Conservation (phyloP, 1,139 yeast species). For the Yamadazyma conglobata region DNA sequence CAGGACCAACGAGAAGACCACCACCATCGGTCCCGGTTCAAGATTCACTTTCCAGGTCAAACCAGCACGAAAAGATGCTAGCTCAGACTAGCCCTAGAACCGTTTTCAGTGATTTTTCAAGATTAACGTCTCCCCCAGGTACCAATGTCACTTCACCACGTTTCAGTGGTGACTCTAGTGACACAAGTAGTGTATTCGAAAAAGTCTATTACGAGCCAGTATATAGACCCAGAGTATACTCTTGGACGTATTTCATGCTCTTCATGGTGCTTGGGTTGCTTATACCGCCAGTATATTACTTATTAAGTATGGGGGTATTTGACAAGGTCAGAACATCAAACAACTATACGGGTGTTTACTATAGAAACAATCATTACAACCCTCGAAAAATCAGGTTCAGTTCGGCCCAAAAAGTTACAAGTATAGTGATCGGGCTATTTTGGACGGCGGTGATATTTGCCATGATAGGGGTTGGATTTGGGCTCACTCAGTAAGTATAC, state of each 20-base stretch:
- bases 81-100: conserved; percentile 6
- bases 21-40: conserved; percentile 15
- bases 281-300: conserved; percentile 35
- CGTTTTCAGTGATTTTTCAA: conserved; percentile 11
- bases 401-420: conserved; percentile 29
- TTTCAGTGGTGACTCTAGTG: conserved; percentile 5
- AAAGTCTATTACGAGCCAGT: not conserved
- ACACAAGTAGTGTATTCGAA: conserved; percentile 3
- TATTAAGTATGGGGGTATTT: conserved; percentile 31
- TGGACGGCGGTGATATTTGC: conserved; percentile 35
- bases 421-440: conserved; percentile 29
- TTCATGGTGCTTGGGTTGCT: conserved; percentile 30
- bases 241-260: conserved; percentile 18
- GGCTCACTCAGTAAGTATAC: conserved; percentile 17
- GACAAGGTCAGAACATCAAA: conserved; percentile 22
- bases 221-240: conserved; percentile 10
- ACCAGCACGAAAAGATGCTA: conserved; percentile 14
- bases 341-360: conserved; percentile 16
- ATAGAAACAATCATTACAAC: conserved; percentile 19
- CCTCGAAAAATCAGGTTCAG: conserved; percentile 20
- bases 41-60: conserved; percentile 9
- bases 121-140: conserved; percentile 6
- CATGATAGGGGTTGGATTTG: conserved; percentile 43
- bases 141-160: conserved; percentile 9
- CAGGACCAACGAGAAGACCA: conserved; percentile 12